Conservation (phyloP, 768 basidiomycete species). For the Megacollybia marginata region DNA sequence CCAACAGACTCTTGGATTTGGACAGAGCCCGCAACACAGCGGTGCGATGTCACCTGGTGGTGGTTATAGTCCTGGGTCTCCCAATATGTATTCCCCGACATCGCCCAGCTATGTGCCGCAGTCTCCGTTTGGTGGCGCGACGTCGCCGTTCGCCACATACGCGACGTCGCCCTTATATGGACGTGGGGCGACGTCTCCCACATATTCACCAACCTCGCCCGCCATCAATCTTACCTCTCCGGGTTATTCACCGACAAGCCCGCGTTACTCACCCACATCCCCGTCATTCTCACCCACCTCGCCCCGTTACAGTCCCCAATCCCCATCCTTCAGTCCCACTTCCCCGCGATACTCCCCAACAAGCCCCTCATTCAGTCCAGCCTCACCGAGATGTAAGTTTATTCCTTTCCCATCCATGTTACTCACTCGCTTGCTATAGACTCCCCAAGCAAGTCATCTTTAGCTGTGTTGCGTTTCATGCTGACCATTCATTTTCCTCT, state of each 20-base stretch:
- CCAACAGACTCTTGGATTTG: constrained; percentile 62
- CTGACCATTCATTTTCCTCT: constrained; percentile 14
- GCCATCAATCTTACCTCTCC: constrained; percentile 78
- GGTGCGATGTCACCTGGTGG: constrained; percentile 84
- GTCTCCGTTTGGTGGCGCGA: constrained; percentile 76
- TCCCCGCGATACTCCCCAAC: constrained; percentile 87
- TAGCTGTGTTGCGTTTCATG: constrained; percentile 3
- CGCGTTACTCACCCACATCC: constrained; percentile 79
- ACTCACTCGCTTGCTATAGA: constrained; percentile 32
- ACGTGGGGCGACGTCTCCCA: constrained; percentile 67
- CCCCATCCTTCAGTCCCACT: constrained; percentile 85
- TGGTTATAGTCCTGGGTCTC: constrained; percentile 82
- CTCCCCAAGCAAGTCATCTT: constrained; percentile 63
- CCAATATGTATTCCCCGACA: constrained; percentile 81
- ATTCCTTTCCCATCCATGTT: constrained; percentile 3
- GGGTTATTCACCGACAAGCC: constrained; percentile 78
- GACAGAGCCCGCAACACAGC: constrained; percentile 79
- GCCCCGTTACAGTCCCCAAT: constrained; percentile 81
- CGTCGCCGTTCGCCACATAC: constrained; percentile 76
- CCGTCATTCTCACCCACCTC: constrained; percentile 83
- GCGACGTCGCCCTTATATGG: constrained; percentile 82
- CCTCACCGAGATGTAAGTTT: constrained; percentile 82
- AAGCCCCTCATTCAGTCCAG: constrained; percentile 85
- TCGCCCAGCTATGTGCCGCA: constrained; percentile 81
- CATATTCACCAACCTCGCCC: constrained; percentile 85